A percentile compares a stretch with the other conserved stretches of the same genome.
Conservation (phyloP, 2,329 filamentous ascomycete genomes). For the Rutstroemia sp. region DNA sequence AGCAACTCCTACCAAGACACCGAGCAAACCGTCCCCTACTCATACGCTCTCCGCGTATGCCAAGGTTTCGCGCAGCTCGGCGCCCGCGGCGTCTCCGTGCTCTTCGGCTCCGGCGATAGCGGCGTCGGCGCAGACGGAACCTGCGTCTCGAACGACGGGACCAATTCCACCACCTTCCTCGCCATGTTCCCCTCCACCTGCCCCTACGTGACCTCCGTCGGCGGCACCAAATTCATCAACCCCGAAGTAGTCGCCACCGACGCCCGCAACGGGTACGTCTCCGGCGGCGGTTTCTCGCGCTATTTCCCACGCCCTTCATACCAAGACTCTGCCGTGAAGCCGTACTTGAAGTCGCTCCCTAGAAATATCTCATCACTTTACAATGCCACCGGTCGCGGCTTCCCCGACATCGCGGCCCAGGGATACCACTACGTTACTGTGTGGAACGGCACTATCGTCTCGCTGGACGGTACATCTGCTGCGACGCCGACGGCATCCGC, state of each 20-base stretch:
- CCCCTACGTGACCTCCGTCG: conserved; percentile 59
- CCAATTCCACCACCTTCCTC: conserved; percentile 45
- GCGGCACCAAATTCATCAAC: conserved; percentile 34
- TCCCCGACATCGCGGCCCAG: conserved; percentile 46
- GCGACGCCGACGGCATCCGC: conserved; percentile 48
- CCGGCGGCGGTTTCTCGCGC: conserved; percentile 45
- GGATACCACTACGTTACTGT: conserved; percentile 45
- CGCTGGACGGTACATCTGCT: conserved; percentile 45
- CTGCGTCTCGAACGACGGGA: conserved; percentile 46
- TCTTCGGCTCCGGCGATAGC: conserved; percentile 45
- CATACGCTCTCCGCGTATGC: conserved; percentile 47
- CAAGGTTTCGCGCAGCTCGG: conserved; percentile 44
- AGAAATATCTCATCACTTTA: conserved; percentile 38
- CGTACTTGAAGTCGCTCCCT: conserved; percentile 36
- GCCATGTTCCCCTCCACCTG: conserved; percentile 58
- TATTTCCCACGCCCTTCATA: conserved; percentile 40
- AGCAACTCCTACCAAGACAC: conserved; percentile 52
- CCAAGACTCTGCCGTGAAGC: conserved; percentile 36
- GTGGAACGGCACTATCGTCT: conserved; percentile 30
- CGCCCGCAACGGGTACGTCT: conserved; percentile 26
- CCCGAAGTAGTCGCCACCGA: conserved; percentile 34
- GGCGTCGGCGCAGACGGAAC: conserved; percentile 34
- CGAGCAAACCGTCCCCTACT: conserved; percentile 44
- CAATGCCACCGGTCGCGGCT: conserved; percentile 38
- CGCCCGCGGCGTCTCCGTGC: conserved; percentile 43